phyloP scores from a whole-genome alignment of 2,329 filamentous ascomycete genomes.

The Hypoxylon sp. region DNA sequence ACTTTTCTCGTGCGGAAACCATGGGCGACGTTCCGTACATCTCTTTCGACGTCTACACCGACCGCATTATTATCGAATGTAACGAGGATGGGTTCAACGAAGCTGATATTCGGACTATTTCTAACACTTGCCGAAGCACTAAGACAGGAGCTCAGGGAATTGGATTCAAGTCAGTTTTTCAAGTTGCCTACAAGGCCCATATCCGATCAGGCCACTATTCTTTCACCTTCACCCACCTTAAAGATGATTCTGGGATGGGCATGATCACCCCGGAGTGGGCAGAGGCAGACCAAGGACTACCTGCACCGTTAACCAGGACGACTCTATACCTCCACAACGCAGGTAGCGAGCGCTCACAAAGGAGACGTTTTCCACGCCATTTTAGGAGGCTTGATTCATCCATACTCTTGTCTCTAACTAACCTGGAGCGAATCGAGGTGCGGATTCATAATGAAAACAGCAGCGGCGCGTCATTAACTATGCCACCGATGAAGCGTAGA shows the following conservation, averaged over 20 bases:
- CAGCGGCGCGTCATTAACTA: slow-evolving; percentile 20
- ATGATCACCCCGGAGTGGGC: slow-evolving; percentile 64
- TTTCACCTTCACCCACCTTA: slow-evolving; percentile 59
- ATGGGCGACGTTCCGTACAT: slow-evolving; percentile 50
- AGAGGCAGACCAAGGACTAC: slow-evolving; percentile 39
- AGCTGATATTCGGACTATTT: slow-evolving; percentile 62
- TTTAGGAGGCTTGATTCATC: slow-evolving; percentile 56
- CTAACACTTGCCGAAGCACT: slow-evolving; percentile 61
- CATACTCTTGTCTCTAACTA: slow-evolving; percentile 59
- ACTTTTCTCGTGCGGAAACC: slow-evolving; percentile 50
- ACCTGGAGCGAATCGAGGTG: slow-evolving; percentile 54
- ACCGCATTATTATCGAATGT: slow-evolving; percentile 61
- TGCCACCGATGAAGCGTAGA: slow-evolving; percentile 23
- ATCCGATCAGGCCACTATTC: slow-evolving; percentile 60
- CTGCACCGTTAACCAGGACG: slow-evolving; percentile 52
- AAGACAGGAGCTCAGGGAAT: slow-evolving; percentile 61
- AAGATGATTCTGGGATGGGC: slow-evolving; percentile 61
- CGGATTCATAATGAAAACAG: slow-evolving; percentile 47
- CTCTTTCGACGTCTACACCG: slow-evolving; percentile 54
- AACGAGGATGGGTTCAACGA: slow-evolving; percentile 63
- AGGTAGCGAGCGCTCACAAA: slow-evolving; percentile 26
- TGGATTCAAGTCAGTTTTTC: slow-evolving; percentile 66
- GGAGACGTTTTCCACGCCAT: slow-evolving; percentile 52
- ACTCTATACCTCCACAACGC: slow-evolving; percentile 55
- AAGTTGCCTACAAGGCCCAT: slow-evolving; percentile 59